Evolutionary conservation across 2,329 filamentous ascomycete species (phyloP).

Genomic region (Phialocephala sp.): DNA sequence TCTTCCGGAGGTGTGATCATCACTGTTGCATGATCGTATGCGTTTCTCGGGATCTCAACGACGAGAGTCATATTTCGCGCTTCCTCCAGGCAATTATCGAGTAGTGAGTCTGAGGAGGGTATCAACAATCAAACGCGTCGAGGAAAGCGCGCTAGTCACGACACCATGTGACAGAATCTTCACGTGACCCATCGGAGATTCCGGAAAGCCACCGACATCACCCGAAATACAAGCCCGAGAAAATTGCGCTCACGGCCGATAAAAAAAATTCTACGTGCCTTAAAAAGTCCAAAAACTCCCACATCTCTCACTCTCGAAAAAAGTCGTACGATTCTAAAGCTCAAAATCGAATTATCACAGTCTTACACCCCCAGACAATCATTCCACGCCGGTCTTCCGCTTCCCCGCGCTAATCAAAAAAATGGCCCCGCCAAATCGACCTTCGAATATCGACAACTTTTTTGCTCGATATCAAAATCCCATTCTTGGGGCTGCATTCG

Average conservation of each 20-base stretch:
- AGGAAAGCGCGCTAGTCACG: constrained; percentile 9
- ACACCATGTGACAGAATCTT: constrained; percentile 3
- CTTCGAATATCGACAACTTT: constrained; percentile 32
- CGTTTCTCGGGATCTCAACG: neutral
- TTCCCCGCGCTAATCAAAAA: constrained; percentile 20
- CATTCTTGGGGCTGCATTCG: constrained; percentile 35
- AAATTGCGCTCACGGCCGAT: neutral
- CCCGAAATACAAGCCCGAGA: neutral
- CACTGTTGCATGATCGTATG: constrained; percentile 18
- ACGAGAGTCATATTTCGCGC: neutral
- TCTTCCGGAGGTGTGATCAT: constrained; percentile 41
- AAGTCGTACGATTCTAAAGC: no score
- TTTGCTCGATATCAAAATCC: constrained; percentile 34
- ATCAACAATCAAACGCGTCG: constrained; percentile 20
- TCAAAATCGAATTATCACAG: neutral
- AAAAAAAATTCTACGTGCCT: constrained; percentile 8
- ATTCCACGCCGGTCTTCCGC: constrained; percentile 18
- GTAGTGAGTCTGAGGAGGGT: neutral
- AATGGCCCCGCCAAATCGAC: constrained; percentile 31
- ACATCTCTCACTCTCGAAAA: no score
- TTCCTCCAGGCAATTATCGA: neutral
- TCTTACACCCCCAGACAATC: constrained; percentile 1
- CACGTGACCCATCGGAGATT: neutral
- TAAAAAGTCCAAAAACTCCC: neutral
- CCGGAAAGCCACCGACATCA: neutral